Evolutionary conservation across 768 basidiomycete species (phyloP), one percentile per base, ranked within the genome.

Genomic region (Goffeauzyma gilvescens): DNA sequence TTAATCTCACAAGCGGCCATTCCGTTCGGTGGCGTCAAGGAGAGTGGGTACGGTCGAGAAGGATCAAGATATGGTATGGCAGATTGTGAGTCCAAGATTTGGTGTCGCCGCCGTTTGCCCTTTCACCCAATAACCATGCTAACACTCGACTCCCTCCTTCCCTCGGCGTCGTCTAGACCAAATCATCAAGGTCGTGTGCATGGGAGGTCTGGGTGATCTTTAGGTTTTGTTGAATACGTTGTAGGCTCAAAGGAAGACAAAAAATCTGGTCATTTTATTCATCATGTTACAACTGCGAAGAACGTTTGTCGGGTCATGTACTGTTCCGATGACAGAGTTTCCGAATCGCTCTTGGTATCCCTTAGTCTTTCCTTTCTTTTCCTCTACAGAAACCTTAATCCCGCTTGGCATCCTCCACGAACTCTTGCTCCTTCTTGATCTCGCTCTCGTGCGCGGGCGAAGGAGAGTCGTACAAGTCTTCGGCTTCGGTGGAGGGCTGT

Each of bases 11-110:
- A 79, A 60, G 79, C 78, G 21, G 69, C 68, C 12, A 77, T 85
- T 67, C 84, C 85, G 15, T 89, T 90, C 54, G 86, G 87, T 18
- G 86, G 86, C 6, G 67, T 89, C 36, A 86, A 87, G 66, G 45
- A 48, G 36, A 42, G 41, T 57, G 85, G 84, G 8, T 55, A 75
- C 65, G 79, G 87, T 12, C 69, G 82, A 17, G 84, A 87, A 57
- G 87, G 87, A 4, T 72, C 75, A 1, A 65, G 59, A 32, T 81
- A 84, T 63, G 86, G 85, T 4, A 83, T 93, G 52, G 72, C 76
- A 27, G 87, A 93, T 52, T 93, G 45, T 46, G 30, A 35, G 45
- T 46, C 3, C 10, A 18, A 6, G 6, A 8, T 2, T 20, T 8
- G 26, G 7, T 20, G 5, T 36, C 26, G 15, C 5, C 2, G 18